Evolutionary conservation across 192 early-diverging fungal species (phyloP).

Genomic region (Rhizoclosmatium globosum): DNA sequence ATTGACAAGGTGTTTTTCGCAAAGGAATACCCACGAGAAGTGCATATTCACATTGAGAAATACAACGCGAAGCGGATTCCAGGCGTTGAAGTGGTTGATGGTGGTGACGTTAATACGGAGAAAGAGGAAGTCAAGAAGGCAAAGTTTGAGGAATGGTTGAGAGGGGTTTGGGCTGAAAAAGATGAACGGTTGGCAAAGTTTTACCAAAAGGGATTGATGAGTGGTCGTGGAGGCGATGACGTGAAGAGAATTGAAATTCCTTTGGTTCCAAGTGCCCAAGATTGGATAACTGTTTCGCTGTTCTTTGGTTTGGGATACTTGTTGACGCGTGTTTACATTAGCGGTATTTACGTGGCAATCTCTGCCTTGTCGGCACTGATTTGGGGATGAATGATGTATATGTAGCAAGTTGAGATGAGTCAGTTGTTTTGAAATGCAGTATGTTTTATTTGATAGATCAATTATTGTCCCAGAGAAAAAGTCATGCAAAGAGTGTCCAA

Average conservation of each 20-base stretch:
- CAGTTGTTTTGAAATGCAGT: too few species aligned
- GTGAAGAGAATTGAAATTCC: conserved; percentile 12
- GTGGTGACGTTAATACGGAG: background rate
- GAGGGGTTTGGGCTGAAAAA: conserved; percentile 11
- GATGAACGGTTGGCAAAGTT: conserved; percentile 30
- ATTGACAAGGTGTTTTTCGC: conserved; percentile 79
- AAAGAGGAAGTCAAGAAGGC: background rate
- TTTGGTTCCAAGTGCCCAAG: background rate
- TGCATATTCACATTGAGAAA: conserved; percentile 79
- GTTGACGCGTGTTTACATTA: background rate
- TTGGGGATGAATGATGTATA: background rate
- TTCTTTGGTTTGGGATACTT: background rate
- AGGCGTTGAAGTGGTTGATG: conserved; percentile 36
- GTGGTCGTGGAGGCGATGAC: background rate
- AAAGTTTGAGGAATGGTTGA: conserved; percentile 17
- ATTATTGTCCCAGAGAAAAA: background rate
- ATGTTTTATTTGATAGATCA: too few species aligned
- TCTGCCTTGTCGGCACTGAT: background rate
- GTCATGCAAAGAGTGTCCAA: background rate
- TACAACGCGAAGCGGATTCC: conserved; percentile 36
- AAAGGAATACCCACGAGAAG: conserved; percentile 73
- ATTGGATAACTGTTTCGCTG: background rate
- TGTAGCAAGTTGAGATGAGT: too few species aligned
- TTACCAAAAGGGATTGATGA: conserved; percentile 15
- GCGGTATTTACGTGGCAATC: background rate